Base-by-base conservation (phyloP, 2,329 filamentous ascomycete genomes). In the Aspergillus felis region DNA sequence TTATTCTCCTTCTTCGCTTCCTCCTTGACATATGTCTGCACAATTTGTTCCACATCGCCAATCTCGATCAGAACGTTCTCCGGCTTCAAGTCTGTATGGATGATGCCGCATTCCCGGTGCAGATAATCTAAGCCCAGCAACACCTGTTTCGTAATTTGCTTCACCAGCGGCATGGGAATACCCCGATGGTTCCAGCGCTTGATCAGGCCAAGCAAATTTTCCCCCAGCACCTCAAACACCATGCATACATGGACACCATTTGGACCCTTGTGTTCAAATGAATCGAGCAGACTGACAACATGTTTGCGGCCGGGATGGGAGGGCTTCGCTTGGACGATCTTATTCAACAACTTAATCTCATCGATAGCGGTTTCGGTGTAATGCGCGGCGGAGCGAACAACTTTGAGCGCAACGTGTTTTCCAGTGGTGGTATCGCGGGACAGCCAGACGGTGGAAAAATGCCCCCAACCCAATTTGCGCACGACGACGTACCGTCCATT, bases 1-100 rank as follows among this genome's bases (percentile, higher is more conserved):
- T 94, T 94, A 60, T 89, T 88, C 53, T 86, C 83, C 66, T 85
- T 85, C 66, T 84, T 79, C 55, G 78, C 69, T 57, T 76, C 73
- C 51, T 87, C 90, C 76, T 96, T 93, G 55, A 99, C 93, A 62
- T 95, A 93, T 59, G 90, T 92, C 77, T 96, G 93, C 57, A 99
- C 94, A 61, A 97, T 97, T 76, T 97, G 91, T 79, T 99, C 94
- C 51, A 99, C 94, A 68, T 99, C 94, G 64, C 94, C 94, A 70
- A 99, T 97, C 78, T 99, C 94, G 72, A 99, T 97, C 64, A 99
- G 82, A 32, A 99, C 94, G 71, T 99, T 99, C 74, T 99, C 94
- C 50, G 94, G 94, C 76, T 99, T 97, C 66, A 97, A 79, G 72
- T 97, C 93, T 59, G 94, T 97, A 76, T 99, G 94, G 70, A 99